Evolutionary conservation across 2,329 filamentous ascomycete genomes (phyloP).

Genomic region (Didymella lethalis): DNA sequence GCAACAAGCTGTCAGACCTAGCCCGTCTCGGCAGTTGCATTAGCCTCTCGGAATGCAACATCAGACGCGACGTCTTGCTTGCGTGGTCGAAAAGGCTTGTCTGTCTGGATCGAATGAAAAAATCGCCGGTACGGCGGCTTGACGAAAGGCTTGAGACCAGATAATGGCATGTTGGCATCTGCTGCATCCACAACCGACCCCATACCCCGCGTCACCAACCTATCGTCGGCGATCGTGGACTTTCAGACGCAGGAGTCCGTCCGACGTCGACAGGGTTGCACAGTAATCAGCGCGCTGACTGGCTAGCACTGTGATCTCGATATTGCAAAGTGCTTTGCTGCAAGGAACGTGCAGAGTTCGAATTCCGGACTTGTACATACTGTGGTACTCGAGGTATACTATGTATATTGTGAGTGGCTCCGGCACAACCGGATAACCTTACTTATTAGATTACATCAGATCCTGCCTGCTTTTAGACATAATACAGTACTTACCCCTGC

Average conservation of each 20-base stretch:
- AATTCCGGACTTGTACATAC: neutral
- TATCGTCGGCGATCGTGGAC: neutral
- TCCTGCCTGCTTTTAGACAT: too few species aligned
- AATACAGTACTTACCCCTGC: too few species aligned
- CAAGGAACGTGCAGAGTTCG: neutral
- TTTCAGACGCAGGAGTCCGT: neutral
- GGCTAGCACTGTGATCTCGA: neutral
- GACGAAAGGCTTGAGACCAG: neutral
- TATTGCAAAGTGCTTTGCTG: neutral
- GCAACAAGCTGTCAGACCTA: constrained; percentile 4
- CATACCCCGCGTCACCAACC: constrained; percentile 13
- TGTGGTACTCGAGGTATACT: too few species aligned
- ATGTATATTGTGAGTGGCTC: too few species aligned
- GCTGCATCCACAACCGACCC: constrained; percentile 12
- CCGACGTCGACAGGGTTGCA: constrained; percentile 4
- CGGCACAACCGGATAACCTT: too few species aligned
- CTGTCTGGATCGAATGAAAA: constrained; percentile 8
- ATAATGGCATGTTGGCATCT: constrained; percentile 3
- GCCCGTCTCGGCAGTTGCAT: constrained; percentile 14
- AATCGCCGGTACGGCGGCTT: constrained; percentile 2
- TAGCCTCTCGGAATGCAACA: constrained; percentile 11
- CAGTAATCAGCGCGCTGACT: neutral
- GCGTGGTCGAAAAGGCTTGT: constrained; percentile 1
- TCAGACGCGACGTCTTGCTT: constrained; percentile 3
- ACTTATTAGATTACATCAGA: too few species aligned